Conservation (phyloP, 1,284 basidiomycete species). For the Chondrostereum purpureum region DNA sequence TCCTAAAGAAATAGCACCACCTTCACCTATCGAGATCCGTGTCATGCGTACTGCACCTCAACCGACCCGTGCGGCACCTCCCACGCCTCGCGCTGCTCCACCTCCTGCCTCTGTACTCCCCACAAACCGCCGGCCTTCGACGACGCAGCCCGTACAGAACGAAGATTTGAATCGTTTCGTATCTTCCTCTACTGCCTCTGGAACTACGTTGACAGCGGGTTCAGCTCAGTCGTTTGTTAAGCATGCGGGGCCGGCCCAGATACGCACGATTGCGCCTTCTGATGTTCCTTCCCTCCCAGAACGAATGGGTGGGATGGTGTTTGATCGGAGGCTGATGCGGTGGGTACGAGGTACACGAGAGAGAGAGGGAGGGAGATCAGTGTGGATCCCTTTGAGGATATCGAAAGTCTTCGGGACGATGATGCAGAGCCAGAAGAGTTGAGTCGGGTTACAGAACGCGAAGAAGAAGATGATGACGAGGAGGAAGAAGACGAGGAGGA, state of each 20-base stretch:
- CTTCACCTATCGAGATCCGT: neutral
- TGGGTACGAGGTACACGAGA: constrained; percentile 68
- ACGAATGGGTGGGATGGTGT: constrained; percentile 80
- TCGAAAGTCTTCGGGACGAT: constrained; percentile 75
- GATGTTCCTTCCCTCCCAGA: constrained; percentile 74
- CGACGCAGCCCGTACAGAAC: constrained; percentile 42
- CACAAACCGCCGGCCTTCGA: constrained; percentile 19
- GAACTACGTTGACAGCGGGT: constrained; percentile 56
- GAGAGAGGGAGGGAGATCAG: constrained; percentile 46
- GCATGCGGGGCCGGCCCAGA: constrained; percentile 71
- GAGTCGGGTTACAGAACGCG: constrained; percentile 46
- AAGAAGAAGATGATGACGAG: constrained; percentile 45
- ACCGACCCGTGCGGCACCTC: neutral
- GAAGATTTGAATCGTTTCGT: constrained; percentile 83
- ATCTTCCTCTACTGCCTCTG: constrained; percentile 74
- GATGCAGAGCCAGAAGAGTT: constrained; percentile 32
- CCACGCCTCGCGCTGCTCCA: constrained; percentile 2
- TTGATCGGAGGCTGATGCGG: constrained; percentile 71
- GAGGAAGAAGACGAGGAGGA: constrained; percentile 58
- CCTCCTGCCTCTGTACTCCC: constrained; percentile 16
- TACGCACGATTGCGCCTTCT: constrained; percentile 71
- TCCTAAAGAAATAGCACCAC: no score
- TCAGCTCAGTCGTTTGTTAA: constrained; percentile 79
- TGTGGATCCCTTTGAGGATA: constrained; percentile 81
- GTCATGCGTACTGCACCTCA: no score